Base-by-base conservation (phyloP, 1,284 basidiomycete genomes). In the Irpex lacteus region DNA sequence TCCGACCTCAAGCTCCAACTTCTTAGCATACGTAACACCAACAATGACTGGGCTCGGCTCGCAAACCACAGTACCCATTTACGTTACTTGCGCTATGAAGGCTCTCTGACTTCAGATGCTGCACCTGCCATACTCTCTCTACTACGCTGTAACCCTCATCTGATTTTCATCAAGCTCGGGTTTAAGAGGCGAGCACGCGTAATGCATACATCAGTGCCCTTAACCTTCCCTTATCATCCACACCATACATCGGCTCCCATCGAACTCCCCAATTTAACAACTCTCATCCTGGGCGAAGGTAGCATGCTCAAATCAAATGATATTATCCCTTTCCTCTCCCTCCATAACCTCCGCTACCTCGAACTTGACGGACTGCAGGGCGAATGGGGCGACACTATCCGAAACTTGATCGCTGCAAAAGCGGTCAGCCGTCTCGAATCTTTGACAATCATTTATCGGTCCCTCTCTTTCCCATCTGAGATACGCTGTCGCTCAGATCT, bases 101-200 rank as follows among this genome's bases (percentile, higher is more conserved):
- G 64, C 18, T 63, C 65, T 21, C 37, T 65, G 15, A 26, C 60
- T 2, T 38, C 21, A 1, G 7, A 3, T 2, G n/a, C 64, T 19
- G 59, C 67, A 44, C 36, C 19, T 5, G 63, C 69, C 38, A 59
- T 75, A 13, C 60, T 71, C 11, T 57, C 21, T 57, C 53, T 75
- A n/a, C 55, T 76, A 11, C 69, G 69, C 44, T 52, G 54, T 19
- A 75, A 74, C 59, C 62, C 67, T 11, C 50, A 61, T 9, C 68
- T 75, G 34, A 66, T 68, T 26, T 63, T 47, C n/a, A 60, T 75
- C 8, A 47, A 64, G 1, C 15, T 71, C 6, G 18, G 47, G 15
- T 52, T 26, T 26, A 26, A 26, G 26, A 26, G 26, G 4, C 26
- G 26, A 26, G 26, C 26, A 26, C 26, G 26, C 26, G 26, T 26